These are phyloP conservation scores for Jacaranda mimosifolia DNA, from an alignment of 257 asterid species.

Conservation along the genomic window DNA sequence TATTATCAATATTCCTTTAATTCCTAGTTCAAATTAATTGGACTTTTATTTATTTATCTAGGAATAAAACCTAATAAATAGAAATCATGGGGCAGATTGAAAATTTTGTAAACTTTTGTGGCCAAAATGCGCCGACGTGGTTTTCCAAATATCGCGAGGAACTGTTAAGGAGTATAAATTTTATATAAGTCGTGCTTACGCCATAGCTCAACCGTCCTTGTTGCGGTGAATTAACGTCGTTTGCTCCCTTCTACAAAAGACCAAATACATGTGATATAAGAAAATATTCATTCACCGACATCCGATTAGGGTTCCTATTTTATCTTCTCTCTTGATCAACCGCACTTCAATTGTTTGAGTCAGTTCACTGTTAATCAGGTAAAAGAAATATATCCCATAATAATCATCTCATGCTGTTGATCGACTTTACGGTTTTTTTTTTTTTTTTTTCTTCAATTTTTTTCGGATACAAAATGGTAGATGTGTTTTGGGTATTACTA, in stretches of 20 bases:
- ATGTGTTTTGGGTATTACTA: background rate
- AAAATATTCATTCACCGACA: conserved; percentile 2
- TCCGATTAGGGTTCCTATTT: conserved; percentile 29
- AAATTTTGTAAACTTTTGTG: background rate
- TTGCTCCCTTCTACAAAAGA: background rate
- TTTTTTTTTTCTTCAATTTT: background rate
- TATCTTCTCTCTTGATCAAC: conserved; percentile 1
- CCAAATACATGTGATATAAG: background rate
- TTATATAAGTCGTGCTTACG: background rate
- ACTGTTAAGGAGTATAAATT: background rate
- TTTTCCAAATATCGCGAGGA: background rate
- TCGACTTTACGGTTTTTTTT: background rate
- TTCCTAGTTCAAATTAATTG: too few relatives aligned
- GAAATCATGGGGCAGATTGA: background rate
- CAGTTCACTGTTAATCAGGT: conserved; percentile 40
- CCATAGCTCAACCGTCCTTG: background rate
- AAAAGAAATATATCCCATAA: background rate
- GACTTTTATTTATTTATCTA: background rate
- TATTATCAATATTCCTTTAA: too few relatives aligned
- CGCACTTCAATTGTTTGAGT: background rate
- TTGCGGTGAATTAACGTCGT: conserved; percentile 6
- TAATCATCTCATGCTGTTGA: conserved; percentile 3
- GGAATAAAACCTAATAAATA: background rate
- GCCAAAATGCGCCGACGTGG: conserved; percentile 1
- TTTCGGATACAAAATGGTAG: background rate